Conservation (phyloP, 768 basidiomycete species). For the Collybiopsis confluens region DNA sequence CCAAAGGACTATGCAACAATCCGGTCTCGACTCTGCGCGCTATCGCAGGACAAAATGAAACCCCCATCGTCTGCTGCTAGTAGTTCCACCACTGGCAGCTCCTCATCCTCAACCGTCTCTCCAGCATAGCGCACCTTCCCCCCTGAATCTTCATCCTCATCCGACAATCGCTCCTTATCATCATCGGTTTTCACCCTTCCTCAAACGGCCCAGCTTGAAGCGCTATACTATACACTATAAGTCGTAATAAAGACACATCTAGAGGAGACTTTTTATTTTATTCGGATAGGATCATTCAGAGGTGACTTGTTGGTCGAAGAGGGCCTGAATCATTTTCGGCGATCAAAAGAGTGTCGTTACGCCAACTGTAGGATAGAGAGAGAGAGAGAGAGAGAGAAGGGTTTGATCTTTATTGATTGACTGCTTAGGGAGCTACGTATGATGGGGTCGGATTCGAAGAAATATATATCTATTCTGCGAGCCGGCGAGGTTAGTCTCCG, state of each 20-base stretch:
- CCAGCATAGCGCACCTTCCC: background rate
- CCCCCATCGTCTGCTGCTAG: background rate
- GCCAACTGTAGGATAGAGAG: conserved; percentile 71
- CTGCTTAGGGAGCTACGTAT: conserved; percentile 65
- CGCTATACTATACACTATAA: conserved; percentile 94
- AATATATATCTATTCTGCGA: conserved; percentile 87
- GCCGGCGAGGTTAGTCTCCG: conserved; percentile 72
- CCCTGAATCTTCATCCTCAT: conserved; percentile 11
- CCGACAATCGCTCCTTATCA: conserved; percentile 38
- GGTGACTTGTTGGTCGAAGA: conserved; percentile 76
- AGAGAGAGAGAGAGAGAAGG: background rate
- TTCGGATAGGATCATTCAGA: conserved; percentile 86
- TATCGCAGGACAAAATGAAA: too few relatives aligned
- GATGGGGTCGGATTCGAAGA: conserved; percentile 94
- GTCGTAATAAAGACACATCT: conserved; percentile 81
- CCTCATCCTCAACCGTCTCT: conserved; percentile 6
- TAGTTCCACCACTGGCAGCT: background rate
- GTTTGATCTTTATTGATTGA: too few relatives aligned
- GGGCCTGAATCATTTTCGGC: conserved; percentile 85
- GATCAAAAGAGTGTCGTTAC: conserved; percentile 72
- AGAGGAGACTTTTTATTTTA: conserved; percentile 97
- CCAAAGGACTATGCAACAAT: too few relatives aligned
- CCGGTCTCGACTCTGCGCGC: too few relatives aligned
- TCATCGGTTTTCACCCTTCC: conserved; percentile 83
- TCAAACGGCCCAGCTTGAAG: conserved; percentile 91